phyloP scores from a whole-genome alignment of 768 basidiomycete genomes.

The Collybiopsis confluens region DNA sequence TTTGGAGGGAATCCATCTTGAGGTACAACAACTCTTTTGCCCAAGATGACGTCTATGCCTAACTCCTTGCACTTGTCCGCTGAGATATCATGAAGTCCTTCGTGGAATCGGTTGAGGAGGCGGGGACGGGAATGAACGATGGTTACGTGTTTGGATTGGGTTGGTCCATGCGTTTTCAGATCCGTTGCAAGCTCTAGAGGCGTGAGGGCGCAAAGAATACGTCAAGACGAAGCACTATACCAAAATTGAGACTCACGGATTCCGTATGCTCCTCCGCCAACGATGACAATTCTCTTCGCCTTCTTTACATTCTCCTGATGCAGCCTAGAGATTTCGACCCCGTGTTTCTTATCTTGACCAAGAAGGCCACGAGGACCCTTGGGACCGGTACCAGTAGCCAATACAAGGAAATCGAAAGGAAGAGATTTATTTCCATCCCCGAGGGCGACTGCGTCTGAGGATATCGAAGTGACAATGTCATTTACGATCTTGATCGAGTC shows the following conservation, averaged over 20 bases:
- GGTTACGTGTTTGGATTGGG: conserved; percentile 33
- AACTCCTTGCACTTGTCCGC: conserved; percentile 25
- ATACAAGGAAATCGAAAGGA: conserved; percentile 28
- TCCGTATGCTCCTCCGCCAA: conserved; percentile 60
- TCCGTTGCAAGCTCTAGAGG: conserved; percentile 42
- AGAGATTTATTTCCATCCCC: conserved; percentile 17
- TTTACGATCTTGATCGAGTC: conserved; percentile 19
- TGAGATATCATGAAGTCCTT: conserved; percentile 26
- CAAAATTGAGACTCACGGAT: conserved; percentile 35
- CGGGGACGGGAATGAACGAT: conserved; percentile 43
- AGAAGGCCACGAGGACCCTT: conserved; percentile 7
- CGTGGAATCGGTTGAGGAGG: conserved; percentile 41
- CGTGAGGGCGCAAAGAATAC: not conserved
- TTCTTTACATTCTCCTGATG: conserved; percentile 26
- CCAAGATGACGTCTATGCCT: conserved; percentile 34
- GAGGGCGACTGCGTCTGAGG: conserved; percentile 17
- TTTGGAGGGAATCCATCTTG: conserved; percentile 19
- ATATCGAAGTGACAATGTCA: conserved; percentile 15
- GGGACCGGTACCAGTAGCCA: conserved; percentile 30
- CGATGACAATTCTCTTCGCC: conserved; percentile 40
- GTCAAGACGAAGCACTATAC: not conserved
- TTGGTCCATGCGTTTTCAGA: conserved; percentile 34
- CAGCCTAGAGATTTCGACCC: conserved; percentile 19
- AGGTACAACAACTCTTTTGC: conserved; percentile 31
- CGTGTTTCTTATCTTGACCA: conserved; percentile 18